Percentiles rank a stretch among this genome's conserved stretches.
phyloP scores from a whole-genome alignment of 805 yeast genomes.

The Lachancea nothofagi region DNA sequence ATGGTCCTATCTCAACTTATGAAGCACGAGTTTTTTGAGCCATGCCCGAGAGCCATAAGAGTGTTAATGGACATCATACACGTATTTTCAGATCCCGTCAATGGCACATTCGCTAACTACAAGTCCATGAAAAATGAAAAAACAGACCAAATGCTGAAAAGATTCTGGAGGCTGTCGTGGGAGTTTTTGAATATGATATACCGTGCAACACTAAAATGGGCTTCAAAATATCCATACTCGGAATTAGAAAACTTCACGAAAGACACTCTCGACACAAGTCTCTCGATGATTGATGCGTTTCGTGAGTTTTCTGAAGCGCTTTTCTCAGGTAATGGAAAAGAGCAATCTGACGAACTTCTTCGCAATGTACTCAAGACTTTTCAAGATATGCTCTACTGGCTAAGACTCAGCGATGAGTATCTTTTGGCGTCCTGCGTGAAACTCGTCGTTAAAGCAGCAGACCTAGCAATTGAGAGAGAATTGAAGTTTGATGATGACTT shows the following conservation, averaged over 20 bases:
- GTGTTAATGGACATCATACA: constrained; percentile 67
- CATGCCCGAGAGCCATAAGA: constrained; percentile 69
- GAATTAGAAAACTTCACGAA: constrained; percentile 75
- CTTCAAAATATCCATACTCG: constrained; percentile 49
- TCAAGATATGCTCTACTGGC: constrained; percentile 67
- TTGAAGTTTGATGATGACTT: constrained; percentile 48
- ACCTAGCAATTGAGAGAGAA: constrained; percentile 51
- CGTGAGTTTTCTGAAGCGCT: constrained; percentile 41
- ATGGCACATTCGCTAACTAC: constrained; percentile 45
- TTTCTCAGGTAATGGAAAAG: constrained; percentile 23
- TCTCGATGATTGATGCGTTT: constrained; percentile 59
- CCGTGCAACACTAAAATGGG: constrained; percentile 69
- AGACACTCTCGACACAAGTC: constrained; percentile 77
- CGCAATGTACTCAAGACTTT: constrained; percentile 56
- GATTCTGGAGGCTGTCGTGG: constrained; percentile 74
- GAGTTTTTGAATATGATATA: constrained; percentile 62
- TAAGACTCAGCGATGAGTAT: constrained; percentile 74
- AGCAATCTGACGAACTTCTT: constrained; percentile 36
- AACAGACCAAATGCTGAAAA: constrained; percentile 29
- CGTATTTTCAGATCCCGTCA: constrained; percentile 59
- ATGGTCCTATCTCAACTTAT: constrained; percentile 42
- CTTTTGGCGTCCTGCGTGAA: constrained; percentile 61
- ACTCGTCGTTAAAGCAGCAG: constrained; percentile 60
- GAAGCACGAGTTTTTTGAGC: constrained; percentile 51
- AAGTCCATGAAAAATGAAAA: constrained; percentile 20